Evolutionary conservation across 345 rosid species (phyloP).

Genomic region (Populus pruinosa): DNA sequence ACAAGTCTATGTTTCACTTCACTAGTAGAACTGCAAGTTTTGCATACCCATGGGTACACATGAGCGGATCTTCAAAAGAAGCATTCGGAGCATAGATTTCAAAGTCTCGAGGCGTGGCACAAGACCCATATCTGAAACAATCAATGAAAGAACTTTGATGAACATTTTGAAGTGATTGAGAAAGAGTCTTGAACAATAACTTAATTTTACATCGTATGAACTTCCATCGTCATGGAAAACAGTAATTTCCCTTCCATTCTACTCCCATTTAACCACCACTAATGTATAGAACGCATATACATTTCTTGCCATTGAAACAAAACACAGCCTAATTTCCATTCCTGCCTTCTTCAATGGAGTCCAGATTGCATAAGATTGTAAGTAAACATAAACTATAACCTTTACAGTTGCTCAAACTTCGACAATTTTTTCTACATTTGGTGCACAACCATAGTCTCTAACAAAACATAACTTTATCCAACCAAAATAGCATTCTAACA

Average conservation of each 20-base stretch:
- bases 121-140: slow-evolving; percentile 59
- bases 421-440: no score
- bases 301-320: no score
- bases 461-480: background rate
- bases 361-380: background rate
- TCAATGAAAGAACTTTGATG: slow-evolving; percentile 8
- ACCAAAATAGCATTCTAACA: background rate
- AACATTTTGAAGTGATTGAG: background rate
- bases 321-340: background rate
- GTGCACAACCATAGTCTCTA: background rate
- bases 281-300: background rate
- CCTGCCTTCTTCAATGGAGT: background rate
- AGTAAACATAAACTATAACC: no score
- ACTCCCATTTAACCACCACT: background rate
- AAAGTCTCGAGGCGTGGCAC: slow-evolving; percentile 60
- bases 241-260: background rate
- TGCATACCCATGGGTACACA: slow-evolving; percentile 77
- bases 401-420: no score
- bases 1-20: background rate
- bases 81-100: slow-evolving; percentile 77
- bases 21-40: background rate
- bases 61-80: slow-evolving; percentile 93
- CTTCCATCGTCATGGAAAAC: background rate
- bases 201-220: background rate
- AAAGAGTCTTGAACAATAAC: background rate